These are phyloP conservation scores for Phytophthora pinifolia DNA, from an alignment of 352 stramenopile genomes.

Conservation along the genomic window DNA sequence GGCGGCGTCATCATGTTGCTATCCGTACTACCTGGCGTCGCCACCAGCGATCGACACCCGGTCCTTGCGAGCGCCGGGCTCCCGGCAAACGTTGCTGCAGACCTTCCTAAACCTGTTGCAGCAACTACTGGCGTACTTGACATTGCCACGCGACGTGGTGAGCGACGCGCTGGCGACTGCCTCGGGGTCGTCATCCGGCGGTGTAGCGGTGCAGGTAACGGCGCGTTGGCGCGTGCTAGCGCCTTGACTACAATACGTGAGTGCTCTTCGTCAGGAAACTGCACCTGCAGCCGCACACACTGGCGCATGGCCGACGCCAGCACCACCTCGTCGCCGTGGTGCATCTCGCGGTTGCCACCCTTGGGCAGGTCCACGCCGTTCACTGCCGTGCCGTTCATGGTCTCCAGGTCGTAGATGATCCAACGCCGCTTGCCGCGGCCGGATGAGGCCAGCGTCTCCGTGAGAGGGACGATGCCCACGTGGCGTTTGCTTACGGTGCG, in stretches of 20 bases:
- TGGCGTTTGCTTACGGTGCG: slow-evolving; percentile 79
- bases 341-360: slow-evolving; percentile 59
- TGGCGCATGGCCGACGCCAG: slow-evolving; percentile 67
- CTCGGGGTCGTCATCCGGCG: slow-evolving; percentile 1
- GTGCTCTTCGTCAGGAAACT: slow-evolving; percentile 43
- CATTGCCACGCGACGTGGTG: slow-evolving; percentile 22
- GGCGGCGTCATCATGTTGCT: slow-evolving; percentile 15
- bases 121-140: slow-evolving; percentile 8
- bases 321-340: slow-evolving; percentile 68
- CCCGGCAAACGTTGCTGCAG: slow-evolving; percentile 13
- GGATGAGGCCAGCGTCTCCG: slow-evolving; percentile 15
- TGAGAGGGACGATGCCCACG: slow-evolving; percentile 56
- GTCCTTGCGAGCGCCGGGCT: slow-evolving; percentile 21
- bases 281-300: slow-evolving; percentile 52
- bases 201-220: slow-evolving; percentile 15
- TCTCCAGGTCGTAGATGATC: slow-evolving; percentile 80
- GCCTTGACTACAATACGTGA: slow-evolving; percentile 47
- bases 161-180: slow-evolving; percentile 12
- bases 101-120: slow-evolving; percentile 18
- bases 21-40: slow-evolving; percentile 13
- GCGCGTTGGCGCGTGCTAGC: slow-evolving; percentile 11
- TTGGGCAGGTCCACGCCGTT: slow-evolving; percentile 64
- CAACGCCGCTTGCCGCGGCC: slow-evolving; percentile 36
- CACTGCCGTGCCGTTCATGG: slow-evolving; percentile 78
- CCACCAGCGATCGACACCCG: slow-evolving; percentile 14